phyloP scores from a whole-genome alignment of 2,329 filamentous ascomycete species.

The Laburnicola sp. region DNA sequence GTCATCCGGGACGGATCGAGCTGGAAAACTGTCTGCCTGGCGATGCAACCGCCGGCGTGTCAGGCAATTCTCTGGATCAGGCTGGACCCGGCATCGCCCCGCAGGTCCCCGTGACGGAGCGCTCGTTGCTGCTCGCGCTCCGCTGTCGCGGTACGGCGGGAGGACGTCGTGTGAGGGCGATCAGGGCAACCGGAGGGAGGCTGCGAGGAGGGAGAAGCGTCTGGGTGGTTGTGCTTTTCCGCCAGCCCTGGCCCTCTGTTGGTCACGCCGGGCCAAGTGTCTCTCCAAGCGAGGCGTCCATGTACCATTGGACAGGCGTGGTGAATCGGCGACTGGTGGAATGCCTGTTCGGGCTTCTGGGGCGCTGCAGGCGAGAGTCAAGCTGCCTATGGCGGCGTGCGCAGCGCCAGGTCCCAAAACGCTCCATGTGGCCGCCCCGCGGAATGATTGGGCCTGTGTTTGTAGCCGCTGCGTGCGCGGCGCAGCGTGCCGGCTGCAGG shows the following conservation, averaged over 20 bases:
- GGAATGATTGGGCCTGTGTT: conserved; percentile 36
- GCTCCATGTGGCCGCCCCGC: conserved; percentile 16
- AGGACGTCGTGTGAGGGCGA: conserved; percentile 8
- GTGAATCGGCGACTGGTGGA: conserved; percentile 20
- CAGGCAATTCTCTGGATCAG: conserved; percentile 5
- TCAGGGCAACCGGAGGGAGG: conserved; percentile 12
- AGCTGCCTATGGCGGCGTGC: conserved; percentile 25
- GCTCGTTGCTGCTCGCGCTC: conserved; percentile 1
- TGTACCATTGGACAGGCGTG: conserved; percentile 25
- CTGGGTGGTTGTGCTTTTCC: conserved; percentile 18
- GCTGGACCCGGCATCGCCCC: conserved; percentile 6
- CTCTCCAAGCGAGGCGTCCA: conserved; percentile 19
- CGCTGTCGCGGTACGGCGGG: conserved; percentile 10
- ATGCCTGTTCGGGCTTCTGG: conserved; percentile 24
- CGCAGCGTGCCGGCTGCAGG: conserved; percentile 12
- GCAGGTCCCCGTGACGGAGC: conserved; percentile 16
- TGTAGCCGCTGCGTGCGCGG: conserved; percentile 32
- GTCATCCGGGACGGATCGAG: conserved; percentile 40
- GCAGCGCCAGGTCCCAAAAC: conserved; percentile 25
- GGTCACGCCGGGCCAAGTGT: conserved; percentile 31
- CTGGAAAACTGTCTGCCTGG: conserved; percentile 31
- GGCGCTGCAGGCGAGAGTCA: conserved; percentile 26
- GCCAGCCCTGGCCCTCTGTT: conserved; percentile 14
- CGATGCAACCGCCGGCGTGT: conserved; percentile 33
- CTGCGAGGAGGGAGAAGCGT: conserved; percentile 9